A percentile compares a stretch with the other conserved stretches of the same genome.
These are phyloP conservation scores for Parasarocladium wereldwijsianum DNA, from an alignment of 2,329 filamentous ascomycete species.

Conservation along the genomic window DNA sequence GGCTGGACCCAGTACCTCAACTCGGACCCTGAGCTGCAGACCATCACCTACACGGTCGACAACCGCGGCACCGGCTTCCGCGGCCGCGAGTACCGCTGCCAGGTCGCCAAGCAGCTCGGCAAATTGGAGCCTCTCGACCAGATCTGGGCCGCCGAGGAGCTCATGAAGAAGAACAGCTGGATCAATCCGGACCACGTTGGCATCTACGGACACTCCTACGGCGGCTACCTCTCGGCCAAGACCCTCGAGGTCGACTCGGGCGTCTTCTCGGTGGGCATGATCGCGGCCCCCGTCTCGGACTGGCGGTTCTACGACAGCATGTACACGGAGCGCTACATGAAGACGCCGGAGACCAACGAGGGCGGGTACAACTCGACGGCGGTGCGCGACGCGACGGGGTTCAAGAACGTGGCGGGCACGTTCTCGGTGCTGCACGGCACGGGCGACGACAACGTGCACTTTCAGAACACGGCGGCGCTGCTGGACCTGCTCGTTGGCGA, in stretches of 20 bases:
- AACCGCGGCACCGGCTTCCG: slow-evolving; percentile 52
- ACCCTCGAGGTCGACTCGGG: slow-evolving; percentile 47
- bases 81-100: slow-evolving; percentile 45
- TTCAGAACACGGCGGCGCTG: slow-evolving; percentile 49
- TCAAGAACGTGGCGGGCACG: slow-evolving; percentile 45
- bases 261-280: slow-evolving; percentile 46
- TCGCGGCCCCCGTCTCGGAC: slow-evolving; percentile 51
- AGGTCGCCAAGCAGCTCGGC: slow-evolving; percentile 44
- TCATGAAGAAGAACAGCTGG: slow-evolving; percentile 33
- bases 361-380: slow-evolving; percentile 47
- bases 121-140: slow-evolving; percentile 51
- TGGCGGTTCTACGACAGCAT: slow-evolving; percentile 59
- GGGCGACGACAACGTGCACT: slow-evolving; percentile 60
- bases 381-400: slow-evolving; percentile 41
- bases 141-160: slow-evolving; percentile 47
- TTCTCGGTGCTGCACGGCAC: slow-evolving; percentile 51
- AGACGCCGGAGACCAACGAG: slow-evolving; percentile 38
- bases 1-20: slow-evolving; percentile 49
- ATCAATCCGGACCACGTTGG: slow-evolving; percentile 44
- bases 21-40: slow-evolving; percentile 53
- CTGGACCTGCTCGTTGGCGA: slow-evolving; percentile 44
- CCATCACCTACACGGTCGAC: slow-evolving; percentile 53
- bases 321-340: slow-evolving; percentile 64
- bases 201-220: slow-evolving; percentile 57
- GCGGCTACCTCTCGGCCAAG: slow-evolving; percentile 52